Evolutionary conservation across 2,329 filamentous ascomycete genomes (phyloP).

Genomic region (Pseudogymnoascus sp.): DNA sequence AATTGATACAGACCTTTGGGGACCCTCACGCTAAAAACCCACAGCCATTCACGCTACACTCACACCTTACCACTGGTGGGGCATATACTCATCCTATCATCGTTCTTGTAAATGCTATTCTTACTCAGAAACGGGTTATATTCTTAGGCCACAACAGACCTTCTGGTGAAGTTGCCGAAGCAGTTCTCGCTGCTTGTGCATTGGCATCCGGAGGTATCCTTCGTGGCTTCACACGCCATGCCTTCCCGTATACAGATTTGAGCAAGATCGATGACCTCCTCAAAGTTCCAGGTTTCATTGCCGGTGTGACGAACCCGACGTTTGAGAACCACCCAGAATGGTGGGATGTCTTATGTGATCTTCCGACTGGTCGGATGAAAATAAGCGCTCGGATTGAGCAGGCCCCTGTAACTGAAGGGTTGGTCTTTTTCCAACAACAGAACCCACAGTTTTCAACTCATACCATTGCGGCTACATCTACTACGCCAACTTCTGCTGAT

Average conservation of each 20-base stretch:
- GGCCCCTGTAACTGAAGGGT: conserved; percentile 73
- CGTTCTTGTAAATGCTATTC: conserved; percentile 83
- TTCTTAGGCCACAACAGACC: conserved; percentile 94
- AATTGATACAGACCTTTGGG: conserved; percentile 91
- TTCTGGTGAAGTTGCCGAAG: conserved; percentile 91
- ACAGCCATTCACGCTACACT: conserved; percentile 76
- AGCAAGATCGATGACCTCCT: conserved; percentile 96
- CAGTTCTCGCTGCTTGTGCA: conserved; percentile 94
- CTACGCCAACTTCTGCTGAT: conserved; percentile 40
- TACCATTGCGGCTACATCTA: conserved; percentile 31
- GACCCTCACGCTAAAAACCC: conserved; percentile 72
- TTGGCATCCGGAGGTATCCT: conserved; percentile 87
- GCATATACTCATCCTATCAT: conserved; percentile 88
- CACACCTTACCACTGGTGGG: conserved; percentile 88
- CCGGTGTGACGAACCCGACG: conserved; percentile 92
- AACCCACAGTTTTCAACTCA: conserved; percentile 48
- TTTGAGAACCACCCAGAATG: conserved; percentile 93
- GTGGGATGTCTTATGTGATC: conserved; percentile 95
- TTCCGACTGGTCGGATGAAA: conserved; percentile 86
- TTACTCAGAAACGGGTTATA: conserved; percentile 93
- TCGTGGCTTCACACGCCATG: conserved; percentile 87
- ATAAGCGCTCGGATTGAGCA: conserved; percentile 83
- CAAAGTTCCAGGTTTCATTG: conserved; percentile 94
- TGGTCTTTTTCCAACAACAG: conserved; percentile 80
- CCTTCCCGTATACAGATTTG: conserved; percentile 95